These are phyloP conservation scores for Diutina ranongensis DNA, from an alignment of 1,139 yeast species.

Conservation along the genomic window DNA sequence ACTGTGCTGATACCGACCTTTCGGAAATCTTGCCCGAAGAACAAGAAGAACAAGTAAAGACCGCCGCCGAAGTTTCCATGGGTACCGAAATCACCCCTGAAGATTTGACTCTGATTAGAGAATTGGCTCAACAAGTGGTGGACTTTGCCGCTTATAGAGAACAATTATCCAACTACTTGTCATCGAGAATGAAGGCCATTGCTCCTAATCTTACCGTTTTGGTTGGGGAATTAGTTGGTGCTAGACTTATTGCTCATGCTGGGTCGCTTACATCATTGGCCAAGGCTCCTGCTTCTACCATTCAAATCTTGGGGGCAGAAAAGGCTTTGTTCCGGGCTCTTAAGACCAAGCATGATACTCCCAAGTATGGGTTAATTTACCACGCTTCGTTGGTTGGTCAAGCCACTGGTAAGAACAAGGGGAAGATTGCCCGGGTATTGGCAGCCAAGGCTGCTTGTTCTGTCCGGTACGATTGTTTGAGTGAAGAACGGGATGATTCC, in stretches of 20 bases:
- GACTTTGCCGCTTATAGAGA: slow-evolving; percentile 93
- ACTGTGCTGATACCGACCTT: slow-evolving; percentile 82
- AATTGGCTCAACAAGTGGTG: slow-evolving; percentile 89
- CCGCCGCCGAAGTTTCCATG: slow-evolving; percentile 98
- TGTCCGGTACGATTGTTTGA: slow-evolving; percentile 88
- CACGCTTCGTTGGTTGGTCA: slow-evolving; percentile 97
- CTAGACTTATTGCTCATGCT: slow-evolving; percentile 93
- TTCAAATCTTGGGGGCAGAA: slow-evolving; percentile 98
- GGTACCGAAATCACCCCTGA: slow-evolving; percentile 13
- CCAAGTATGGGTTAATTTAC: slow-evolving; percentile 94
- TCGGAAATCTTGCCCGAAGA: slow-evolving; percentile 91
- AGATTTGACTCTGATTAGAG: slow-evolving; percentile 35
- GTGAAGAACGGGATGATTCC: slow-evolving; percentile 93
- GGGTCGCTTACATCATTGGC: slow-evolving; percentile 92
- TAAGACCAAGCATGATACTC: slow-evolving; percentile 97
- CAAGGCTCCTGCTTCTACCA: slow-evolving; percentile 97
- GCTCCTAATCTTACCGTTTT: slow-evolving; percentile 95
- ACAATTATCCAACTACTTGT: slow-evolving; percentile 76
- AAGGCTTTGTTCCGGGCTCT: slow-evolving; percentile 97
- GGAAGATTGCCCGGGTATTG: slow-evolving; percentile 95
- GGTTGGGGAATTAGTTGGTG: slow-evolving; percentile 97
- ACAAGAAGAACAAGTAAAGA: slow-evolving; percentile 66
- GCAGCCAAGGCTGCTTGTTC: slow-evolving; percentile 99
- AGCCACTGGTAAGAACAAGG: slow-evolving; percentile 96
- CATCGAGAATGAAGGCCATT: slow-evolving; percentile 94